Percentiles rank a stretch among this genome's conserved stretches.
phyloP scores from a whole-genome alignment of 495 filamentous ascomycete genomes.

The Cairneyella variabilis region DNA sequence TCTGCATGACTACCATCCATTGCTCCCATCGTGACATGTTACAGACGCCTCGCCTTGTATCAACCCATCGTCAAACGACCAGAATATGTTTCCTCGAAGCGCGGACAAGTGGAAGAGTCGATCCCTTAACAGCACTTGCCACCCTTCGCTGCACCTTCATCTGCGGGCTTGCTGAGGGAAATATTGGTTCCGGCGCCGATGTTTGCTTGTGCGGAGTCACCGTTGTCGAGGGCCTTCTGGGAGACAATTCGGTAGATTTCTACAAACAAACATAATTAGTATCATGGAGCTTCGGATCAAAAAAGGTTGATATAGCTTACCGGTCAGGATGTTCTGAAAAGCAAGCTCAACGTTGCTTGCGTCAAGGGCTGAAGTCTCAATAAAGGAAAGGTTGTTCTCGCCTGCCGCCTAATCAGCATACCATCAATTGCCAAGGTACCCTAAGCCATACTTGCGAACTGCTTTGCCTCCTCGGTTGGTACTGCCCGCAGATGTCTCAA shows the following conservation, averaged over 20 bases:
- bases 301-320: too few relatives aligned
- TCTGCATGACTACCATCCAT: slow-evolving; percentile 33
- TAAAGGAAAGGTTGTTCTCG: slow-evolving; percentile 95
- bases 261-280: too few relatives aligned
- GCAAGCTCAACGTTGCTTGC: slow-evolving; percentile 99
- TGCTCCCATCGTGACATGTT: slow-evolving; percentile 26
- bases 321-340: slow-evolving; percentile 99
- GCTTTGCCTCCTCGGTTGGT: slow-evolving; percentile 96
- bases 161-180: slow-evolving; percentile 73
- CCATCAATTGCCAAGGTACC: slow-evolving; percentile 24
- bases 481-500: slow-evolving; percentile 96
- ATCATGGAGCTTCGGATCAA: too few relatives aligned
- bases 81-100: slow-evolving; percentile 17
- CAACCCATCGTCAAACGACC: slow-evolving; percentile 22
- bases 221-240: slow-evolving; percentile 88
- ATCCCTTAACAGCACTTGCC: slow-evolving; percentile 77
- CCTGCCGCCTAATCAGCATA: slow-evolving; percentile 42
- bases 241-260: slow-evolving; percentile 99
- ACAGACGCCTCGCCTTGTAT: slow-evolving; percentile 30
- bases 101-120: neutral
- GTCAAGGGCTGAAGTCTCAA: slow-evolving; percentile 98
- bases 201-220: slow-evolving; percentile 66
- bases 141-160: slow-evolving; percentile 70
- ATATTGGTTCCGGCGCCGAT: slow-evolving; percentile 72
- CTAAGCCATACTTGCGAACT: slow-evolving; percentile 81